Conservation (phyloP, 2,329 filamentous ascomycete genomes). For the Colletotrichum coccodes region DNA sequence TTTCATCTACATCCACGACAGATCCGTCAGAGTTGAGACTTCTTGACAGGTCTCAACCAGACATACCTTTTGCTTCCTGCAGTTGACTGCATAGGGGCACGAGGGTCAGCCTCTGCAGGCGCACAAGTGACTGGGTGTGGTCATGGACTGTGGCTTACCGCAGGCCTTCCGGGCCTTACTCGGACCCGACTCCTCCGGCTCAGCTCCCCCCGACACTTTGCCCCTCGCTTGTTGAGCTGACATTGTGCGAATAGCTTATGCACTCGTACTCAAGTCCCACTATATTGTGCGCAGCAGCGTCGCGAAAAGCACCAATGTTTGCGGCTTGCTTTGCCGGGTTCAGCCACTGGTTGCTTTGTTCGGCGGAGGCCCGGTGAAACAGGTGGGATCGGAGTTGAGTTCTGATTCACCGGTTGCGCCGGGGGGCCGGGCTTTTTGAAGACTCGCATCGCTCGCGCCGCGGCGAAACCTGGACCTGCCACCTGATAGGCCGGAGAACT, state of each 20-base stretch:
- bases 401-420: constrained; percentile 27
- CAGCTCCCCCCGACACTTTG: not conserved
- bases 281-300: not conserved
- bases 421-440: constrained; percentile 23
- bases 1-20: constrained; percentile 41
- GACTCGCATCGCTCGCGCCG: not conserved
- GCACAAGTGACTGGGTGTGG: not conserved
- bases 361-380: constrained; percentile 14
- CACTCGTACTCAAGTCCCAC: not conserved
- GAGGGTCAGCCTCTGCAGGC: constrained; percentile 13
- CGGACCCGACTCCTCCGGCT: constrained; percentile 23
- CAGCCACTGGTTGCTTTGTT: not conserved
- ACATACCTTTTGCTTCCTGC: constrained; percentile 40
- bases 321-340: not conserved
- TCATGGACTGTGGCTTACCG: constrained; percentile 35
- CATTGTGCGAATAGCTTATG: not conserved
- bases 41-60: not conserved
- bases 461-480: constrained; percentile 6
- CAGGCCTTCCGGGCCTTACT: constrained; percentile 44
- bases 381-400: constrained; percentile 9
- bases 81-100: constrained; percentile 37
- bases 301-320: not conserved
- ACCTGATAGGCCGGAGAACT: constrained; percentile 10
- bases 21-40: not conserved
- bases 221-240: not conserved